A percentile compares a stretch with the other conserved stretches of the same genome.
Conservation (phyloP, 495 filamentous ascomycete species). For the Aspergillus cavernicola region DNA sequence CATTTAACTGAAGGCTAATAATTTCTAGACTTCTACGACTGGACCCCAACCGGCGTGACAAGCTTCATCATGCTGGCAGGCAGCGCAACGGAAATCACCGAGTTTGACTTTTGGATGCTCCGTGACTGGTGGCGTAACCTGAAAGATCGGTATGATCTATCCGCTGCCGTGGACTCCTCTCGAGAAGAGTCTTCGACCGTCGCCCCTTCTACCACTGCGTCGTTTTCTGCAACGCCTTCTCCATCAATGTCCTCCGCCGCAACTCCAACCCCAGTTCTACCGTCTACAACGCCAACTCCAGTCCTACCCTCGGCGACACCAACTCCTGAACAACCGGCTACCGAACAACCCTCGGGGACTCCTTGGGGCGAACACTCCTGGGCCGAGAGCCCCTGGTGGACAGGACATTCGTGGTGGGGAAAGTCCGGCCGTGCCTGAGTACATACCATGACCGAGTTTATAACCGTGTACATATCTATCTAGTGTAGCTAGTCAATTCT, state of each 20-base stretch:
- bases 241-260: neutral
- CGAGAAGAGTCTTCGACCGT: neutral
- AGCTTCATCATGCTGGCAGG: conserved; percentile 20
- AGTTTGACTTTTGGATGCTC: conserved; percentile 19
- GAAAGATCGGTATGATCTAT: conserved; percentile 17
- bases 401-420: too few relatives aligned
- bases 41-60: conserved; percentile 14
- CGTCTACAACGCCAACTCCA: neutral
- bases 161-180: neutral
- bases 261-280: neutral
- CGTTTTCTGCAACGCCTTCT: neutral
- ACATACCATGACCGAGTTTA: too few relatives aligned
- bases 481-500: too few relatives aligned
- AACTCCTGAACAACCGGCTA: too few relatives aligned
- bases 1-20: neutral
- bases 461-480: too few relatives aligned
- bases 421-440: too few relatives aligned
- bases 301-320: neutral
- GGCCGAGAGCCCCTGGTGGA: neutral
- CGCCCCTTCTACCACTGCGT: neutral
- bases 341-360: too few relatives aligned
- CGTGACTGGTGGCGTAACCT: conserved; percentile 20
- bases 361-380: neutral
- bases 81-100: conserved; percentile 16
- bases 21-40: conserved; percentile 18